Base-by-base conservation (phyloP, 495 filamentous ascomycete species). In the Chlorociboria aeruginascens region DNA sequence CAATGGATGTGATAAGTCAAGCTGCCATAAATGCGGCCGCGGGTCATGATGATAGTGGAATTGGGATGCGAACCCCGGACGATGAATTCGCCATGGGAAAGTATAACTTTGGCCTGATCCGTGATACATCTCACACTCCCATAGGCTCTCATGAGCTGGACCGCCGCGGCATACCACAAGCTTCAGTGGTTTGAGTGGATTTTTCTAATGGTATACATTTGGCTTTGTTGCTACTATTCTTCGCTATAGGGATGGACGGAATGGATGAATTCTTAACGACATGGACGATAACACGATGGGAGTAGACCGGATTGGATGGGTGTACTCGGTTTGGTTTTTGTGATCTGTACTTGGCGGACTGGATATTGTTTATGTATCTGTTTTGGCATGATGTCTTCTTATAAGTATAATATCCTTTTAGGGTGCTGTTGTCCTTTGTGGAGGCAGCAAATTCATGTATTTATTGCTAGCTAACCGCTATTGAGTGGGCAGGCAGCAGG, bases 31-130 rank as follows among this genome's bases (percentile, higher is more conserved):
- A 59, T 34, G 48, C 50, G 14, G 56, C 59, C 39, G 53, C 61
- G 2, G 59, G 50, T 7, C 78, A 73, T 46, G 82, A 86, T 51
- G 82, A 86, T 60, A 83, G 79, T 52, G 82, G 79, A 10, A 85
- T 86, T 48, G 78, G 78, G 3, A 79, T 85, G 57, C 56, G 70
- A 47, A 74, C 77, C 8, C 73, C 76, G 4, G 77, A 81, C 16
- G 76, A 79, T 46, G 73, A 79, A 11, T 69, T 76, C 35, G 62
- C 69, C 1, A 64, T 70, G 17, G 36, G 1, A 12, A 79, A 78
- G 55, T 79, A 71, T 50, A 64, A 62, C 11, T 73, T 70, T 35
- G 44, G 39, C 30, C 20, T 25, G 20, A 25, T 25, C 20, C 52
- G 47, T 14, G 30, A 34, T 14, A 46, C 45, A 14, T 16, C 48